Conservation (phyloP, 2,329 filamentous ascomycete species). For the Pestalotiopsis sp. region DNA sequence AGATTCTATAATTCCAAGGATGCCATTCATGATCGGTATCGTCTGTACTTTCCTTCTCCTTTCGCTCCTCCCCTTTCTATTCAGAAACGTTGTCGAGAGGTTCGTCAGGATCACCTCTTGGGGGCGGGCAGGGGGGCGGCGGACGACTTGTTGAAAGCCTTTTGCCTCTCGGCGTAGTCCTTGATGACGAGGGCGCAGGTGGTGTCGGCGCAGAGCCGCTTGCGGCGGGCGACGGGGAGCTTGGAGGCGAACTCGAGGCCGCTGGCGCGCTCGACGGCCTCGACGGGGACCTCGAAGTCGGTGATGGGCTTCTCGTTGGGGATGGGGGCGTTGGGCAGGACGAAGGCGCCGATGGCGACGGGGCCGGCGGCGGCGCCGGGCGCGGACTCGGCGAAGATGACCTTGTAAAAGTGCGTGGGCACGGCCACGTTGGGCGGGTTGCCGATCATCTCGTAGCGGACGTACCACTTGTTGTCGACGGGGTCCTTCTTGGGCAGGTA, state of each 20-base stretch:
- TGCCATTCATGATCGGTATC: background rate
- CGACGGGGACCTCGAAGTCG: constrained; percentile 94
- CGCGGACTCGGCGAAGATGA: constrained; percentile 93
- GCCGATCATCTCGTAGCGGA: constrained; percentile 94
- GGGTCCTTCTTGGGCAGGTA: constrained; percentile 87
- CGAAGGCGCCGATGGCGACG: constrained; percentile 91
- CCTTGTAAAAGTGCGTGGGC: constrained; percentile 98
- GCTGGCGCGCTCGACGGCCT: constrained; percentile 88
- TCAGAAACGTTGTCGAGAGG: too few relatives aligned
- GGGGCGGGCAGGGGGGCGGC: constrained; percentile 14
- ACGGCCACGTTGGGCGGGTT: constrained; percentile 92
- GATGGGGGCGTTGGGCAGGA: constrained; percentile 89
- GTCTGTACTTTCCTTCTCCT: background rate
- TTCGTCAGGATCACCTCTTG: constrained; percentile 2
- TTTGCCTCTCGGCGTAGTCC: constrained; percentile 70
- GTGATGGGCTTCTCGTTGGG: constrained; percentile 82
- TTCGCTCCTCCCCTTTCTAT: too few relatives aligned
- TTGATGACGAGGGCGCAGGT: constrained; percentile 80
- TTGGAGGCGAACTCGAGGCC: constrained; percentile 88
- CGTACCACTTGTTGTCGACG: constrained; percentile 89
- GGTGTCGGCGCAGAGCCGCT: constrained; percentile 83
- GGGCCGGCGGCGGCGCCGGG: constrained; percentile 57
- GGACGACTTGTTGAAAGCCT: constrained; percentile 51
- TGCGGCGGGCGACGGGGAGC: constrained; percentile 72
- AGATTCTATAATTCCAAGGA: constrained; percentile 14